phyloP scores from a whole-genome alignment of 139 green algal genomes.

The Edaphochlamys debaryana region DNA sequence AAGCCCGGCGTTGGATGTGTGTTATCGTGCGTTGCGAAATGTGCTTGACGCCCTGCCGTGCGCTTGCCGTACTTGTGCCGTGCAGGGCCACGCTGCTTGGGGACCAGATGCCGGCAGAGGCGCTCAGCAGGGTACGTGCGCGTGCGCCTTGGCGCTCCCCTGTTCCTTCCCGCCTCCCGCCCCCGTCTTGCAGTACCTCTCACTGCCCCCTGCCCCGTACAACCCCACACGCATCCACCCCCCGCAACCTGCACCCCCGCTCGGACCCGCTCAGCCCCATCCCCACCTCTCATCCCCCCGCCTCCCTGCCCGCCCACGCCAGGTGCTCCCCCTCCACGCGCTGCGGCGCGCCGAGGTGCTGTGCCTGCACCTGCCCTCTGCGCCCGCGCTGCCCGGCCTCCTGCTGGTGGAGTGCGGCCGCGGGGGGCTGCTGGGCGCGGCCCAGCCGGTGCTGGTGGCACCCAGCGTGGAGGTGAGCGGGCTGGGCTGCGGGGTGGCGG shows the following conservation, averaged over 20 bases:
- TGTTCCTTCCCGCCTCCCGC: no score
- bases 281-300: no score
- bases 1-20: no score
- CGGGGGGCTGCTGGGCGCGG: constrained; percentile 22
- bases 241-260: no score
- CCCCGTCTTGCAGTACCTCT: no score
- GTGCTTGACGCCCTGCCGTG: no score
- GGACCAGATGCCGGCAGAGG: constrained; percentile 29
- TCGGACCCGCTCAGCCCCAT: no score
- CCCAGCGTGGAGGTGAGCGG: constrained; percentile 8
- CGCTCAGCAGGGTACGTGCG: constrained; percentile 13
- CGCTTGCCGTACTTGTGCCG: background rate
- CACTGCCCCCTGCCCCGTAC: no score
- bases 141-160: no score
- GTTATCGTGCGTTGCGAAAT: no score
- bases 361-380: constrained; percentile 17
- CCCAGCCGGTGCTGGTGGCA: constrained; percentile 23
- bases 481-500: no score
- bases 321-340: constrained; percentile 31
- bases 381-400: background rate
- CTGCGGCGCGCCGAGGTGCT: constrained; percentile 31
- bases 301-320: background rate
- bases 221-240: no score
- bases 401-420: constrained; percentile 35
- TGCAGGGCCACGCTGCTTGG: constrained; percentile 27